Evolutionary conservation across 352 stramenopile genomes (phyloP).

Genomic region (Aphanomyces euteiches): DNA sequence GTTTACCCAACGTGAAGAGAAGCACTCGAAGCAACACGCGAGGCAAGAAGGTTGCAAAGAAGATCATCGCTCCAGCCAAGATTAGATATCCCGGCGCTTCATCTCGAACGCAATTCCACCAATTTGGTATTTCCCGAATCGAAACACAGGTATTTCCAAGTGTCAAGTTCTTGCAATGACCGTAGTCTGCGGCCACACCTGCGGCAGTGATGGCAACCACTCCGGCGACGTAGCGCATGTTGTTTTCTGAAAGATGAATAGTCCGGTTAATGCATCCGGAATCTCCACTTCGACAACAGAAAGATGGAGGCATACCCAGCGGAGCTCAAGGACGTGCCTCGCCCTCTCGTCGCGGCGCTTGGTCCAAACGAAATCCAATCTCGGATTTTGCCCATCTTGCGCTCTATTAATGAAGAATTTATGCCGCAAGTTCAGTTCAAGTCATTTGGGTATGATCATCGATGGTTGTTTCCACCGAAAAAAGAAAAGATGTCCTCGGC

Average conservation of each 20-base stretch:
- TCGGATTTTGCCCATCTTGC: constrained; percentile 65
- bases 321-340: constrained; percentile 85
- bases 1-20: constrained; percentile 83
- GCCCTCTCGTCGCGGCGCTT: constrained; percentile 76
- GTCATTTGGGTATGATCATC: constrained; percentile 65
- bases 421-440: constrained; percentile 72
- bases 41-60: constrained; percentile 84
- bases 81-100: constrained; percentile 44
- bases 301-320: constrained; percentile 76
- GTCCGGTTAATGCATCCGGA: too few relatives aligned
- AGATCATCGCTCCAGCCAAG: constrained; percentile 66
- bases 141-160: constrained; percentile 35
- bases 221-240: not conserved
- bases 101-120: constrained; percentile 43
- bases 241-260: too few relatives aligned
- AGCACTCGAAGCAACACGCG: constrained; percentile 77
- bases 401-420: constrained; percentile 77
- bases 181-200: not conserved
- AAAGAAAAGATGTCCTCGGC: constrained; percentile 52
- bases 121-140: constrained; percentile 48
- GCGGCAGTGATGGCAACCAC: not conserved
- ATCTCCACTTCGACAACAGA: not conserved
- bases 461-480: constrained; percentile 58
- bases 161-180: not conserved
- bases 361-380: constrained; percentile 67